phyloP scores from a whole-genome alignment of 2,329 filamentous ascomycete species.

The Xylariaceae sp. region DNA sequence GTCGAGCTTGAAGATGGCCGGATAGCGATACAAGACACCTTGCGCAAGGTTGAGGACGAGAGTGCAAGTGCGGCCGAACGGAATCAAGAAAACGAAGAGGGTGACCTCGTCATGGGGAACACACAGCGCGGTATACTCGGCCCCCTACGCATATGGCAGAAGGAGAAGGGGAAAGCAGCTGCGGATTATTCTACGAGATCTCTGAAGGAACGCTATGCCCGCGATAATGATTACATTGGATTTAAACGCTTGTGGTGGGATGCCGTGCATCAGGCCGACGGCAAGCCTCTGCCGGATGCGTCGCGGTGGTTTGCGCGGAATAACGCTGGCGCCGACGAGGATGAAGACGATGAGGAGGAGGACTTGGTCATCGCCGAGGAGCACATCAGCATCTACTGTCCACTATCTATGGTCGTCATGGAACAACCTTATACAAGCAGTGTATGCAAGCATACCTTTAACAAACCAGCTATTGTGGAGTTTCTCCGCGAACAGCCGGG shows the following conservation, averaged over 20 bases:
- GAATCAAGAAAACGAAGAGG: conserved; percentile 34
- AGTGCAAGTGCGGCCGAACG: conserved; percentile 24
- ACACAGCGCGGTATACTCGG: conserved; percentile 38
- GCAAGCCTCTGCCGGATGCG: conserved; percentile 59
- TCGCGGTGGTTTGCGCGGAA: conserved; percentile 59
- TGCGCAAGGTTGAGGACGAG: conserved; percentile 43
- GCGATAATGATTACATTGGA: conserved; percentile 64
- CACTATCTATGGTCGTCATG: conserved; percentile 70
- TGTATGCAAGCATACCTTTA: conserved; percentile 76
- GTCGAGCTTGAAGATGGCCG: conserved; percentile 58
- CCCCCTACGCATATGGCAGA: conserved; percentile 45
- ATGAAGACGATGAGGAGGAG: conserved; percentile 63
- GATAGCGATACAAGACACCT: conserved; percentile 46
- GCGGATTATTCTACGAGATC: conserved; percentile 52
- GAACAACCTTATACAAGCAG: conserved; percentile 69
- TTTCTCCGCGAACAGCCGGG: conserved; percentile 50
- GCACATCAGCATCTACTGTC: conserved; percentile 71
- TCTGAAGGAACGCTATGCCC: conserved; percentile 57
- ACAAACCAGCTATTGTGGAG: conserved; percentile 67
- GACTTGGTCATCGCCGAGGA: conserved; percentile 72
- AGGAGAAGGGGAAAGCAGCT: conserved; percentile 47
- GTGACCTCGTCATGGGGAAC: conserved; percentile 38
- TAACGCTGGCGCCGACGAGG: conserved; percentile 45
- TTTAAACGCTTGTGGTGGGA: conserved; percentile 67
- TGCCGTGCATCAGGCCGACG: conserved; percentile 55